Evolutionary conservation across 2,329 filamentous ascomycete genomes (phyloP), one percentile per base, ranked within the genome.

Genomic region (Penicillium sp.): DNA sequence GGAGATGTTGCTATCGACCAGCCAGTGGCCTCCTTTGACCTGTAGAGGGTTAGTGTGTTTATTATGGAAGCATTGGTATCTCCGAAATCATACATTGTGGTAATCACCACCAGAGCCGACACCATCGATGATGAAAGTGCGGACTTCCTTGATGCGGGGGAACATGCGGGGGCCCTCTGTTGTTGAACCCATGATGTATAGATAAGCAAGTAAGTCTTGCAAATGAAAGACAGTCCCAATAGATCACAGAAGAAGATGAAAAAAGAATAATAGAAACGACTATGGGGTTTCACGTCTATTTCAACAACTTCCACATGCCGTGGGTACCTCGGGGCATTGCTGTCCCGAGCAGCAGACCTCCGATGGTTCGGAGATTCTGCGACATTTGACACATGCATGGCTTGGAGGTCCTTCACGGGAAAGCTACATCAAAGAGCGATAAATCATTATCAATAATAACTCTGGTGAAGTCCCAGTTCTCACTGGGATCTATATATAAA

Each of bases 1-100:
- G 1, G 91, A 90, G 67, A 96, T 96, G 60, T 91, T 85, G 54
- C 86, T 87, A 73, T 95, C 91, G 57, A 96, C 87, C 60, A 96
- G 77, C 91, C 90, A 95, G 71, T 76, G 74, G 28, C 75, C 75
- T 39, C 75, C 77, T 66, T 73, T 75, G 54, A 71, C 69, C 67
- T 72, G 37, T 29, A 35, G 3, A 34, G 28, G 19, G 48, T 49
- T 14, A 41, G 28, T 12, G 12, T 19, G 0, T 13, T 1, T 2
- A 19, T 12, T 4, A 4, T 38, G 16, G n/a, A 22, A 40, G 5
- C 30, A 29, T 35, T 13, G 11, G 16, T 6, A 19, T 22, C 6
- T 11, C 9, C 2, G 2, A 30, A 12, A 27, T 46, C 45, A 40
- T 63, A 95, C 91, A 78, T 96, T 95, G 78, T 96, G 91, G 70